These are phyloP conservation scores for Leonotis leonurus DNA, from an alignment of 257 asterid species.

Conservation along the genomic window DNA sequence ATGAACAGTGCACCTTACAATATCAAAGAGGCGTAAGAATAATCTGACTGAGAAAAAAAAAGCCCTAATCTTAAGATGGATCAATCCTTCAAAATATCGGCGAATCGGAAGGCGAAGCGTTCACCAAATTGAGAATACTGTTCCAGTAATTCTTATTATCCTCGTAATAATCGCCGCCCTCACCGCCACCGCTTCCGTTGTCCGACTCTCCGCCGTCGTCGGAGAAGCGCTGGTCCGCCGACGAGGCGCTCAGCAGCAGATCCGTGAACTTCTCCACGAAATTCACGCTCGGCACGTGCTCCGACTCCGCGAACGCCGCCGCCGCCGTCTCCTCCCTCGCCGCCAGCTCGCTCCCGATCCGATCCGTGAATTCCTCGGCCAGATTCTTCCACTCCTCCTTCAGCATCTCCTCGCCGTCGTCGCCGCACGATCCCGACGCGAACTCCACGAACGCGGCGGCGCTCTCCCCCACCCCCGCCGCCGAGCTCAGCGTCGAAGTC, in stretches of 20 bases:
- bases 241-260: too few species aligned
- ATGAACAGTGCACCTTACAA: conserved; percentile 13
- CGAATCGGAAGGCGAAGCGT: conserved; percentile 65
- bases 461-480: conserved; percentile 27
- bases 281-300: conserved; percentile 17
- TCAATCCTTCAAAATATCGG: conserved; percentile 27
- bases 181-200: too few species aligned
- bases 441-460: too few species aligned
- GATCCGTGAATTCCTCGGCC: conserved; percentile 25
- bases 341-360: too few species aligned
- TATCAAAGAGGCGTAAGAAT: too few species aligned
- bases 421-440: too few species aligned
- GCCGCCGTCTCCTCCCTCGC: too few species aligned
- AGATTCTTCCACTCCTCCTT: background rate
- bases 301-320: conserved; percentile 15
- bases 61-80: background rate
- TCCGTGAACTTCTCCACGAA: too few species aligned
- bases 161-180: conserved; percentile 40
- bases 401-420: too few species aligned
- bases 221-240: background rate
- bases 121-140: conserved; percentile 66
- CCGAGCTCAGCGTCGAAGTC: conserved; percentile 58
- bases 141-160: conserved; percentile 84
- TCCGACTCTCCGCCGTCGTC: conserved; percentile 61
- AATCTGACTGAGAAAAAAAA: too few species aligned